These are phyloP conservation scores for Penstemon newberryi DNA, from an alignment of 257 asterid species.

Conservation along the genomic window DNA sequence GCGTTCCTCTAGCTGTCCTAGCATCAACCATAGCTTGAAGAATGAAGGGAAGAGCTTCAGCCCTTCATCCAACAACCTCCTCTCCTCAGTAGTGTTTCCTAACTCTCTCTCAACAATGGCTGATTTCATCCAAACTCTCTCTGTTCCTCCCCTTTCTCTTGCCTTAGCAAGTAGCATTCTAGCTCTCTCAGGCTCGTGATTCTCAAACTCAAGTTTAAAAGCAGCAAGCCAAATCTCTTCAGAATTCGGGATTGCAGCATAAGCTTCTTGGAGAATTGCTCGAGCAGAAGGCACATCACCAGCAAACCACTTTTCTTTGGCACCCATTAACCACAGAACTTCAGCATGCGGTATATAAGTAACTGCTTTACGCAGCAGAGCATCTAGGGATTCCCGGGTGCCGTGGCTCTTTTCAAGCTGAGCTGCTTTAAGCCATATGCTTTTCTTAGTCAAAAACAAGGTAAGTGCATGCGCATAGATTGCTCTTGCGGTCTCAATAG, in stretches of 20 bases:
- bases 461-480: slow-evolving; percentile 83
- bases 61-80: slow-evolving; percentile 75
- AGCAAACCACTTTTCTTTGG: slow-evolving; percentile 98
- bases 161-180: slow-evolving; percentile 88
- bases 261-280: slow-evolving; percentile 91
- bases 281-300: slow-evolving; percentile 95
- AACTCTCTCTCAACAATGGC: slow-evolving; percentile 91
- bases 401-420: slow-evolving; percentile 97
- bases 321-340: slow-evolving; percentile 93
- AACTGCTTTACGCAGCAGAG: slow-evolving; percentile 78
- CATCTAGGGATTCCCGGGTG: slow-evolving; percentile 80
- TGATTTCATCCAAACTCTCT: slow-evolving; percentile 98
- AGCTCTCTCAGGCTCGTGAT: slow-evolving; percentile 89
- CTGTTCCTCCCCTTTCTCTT: slow-evolving; percentile 85
- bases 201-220: slow-evolving; percentile 96
- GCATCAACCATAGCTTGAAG: slow-evolving; percentile 89
- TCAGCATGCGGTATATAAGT: slow-evolving; percentile 88
- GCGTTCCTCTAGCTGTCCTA: slow-evolving; percentile 89
- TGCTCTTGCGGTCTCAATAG: slow-evolving; percentile 88
- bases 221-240: slow-evolving; percentile 99
- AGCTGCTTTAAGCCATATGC: slow-evolving; percentile 99
- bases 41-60: slow-evolving; percentile 67
- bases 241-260: slow-evolving; percentile 92
- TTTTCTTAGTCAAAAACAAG: slow-evolving; percentile 77
- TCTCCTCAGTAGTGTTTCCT: slow-evolving; percentile 75